Base-by-base conservation (phyloP, 495 filamentous ascomycete genomes). In the Friedmanniomyces simplex region DNA sequence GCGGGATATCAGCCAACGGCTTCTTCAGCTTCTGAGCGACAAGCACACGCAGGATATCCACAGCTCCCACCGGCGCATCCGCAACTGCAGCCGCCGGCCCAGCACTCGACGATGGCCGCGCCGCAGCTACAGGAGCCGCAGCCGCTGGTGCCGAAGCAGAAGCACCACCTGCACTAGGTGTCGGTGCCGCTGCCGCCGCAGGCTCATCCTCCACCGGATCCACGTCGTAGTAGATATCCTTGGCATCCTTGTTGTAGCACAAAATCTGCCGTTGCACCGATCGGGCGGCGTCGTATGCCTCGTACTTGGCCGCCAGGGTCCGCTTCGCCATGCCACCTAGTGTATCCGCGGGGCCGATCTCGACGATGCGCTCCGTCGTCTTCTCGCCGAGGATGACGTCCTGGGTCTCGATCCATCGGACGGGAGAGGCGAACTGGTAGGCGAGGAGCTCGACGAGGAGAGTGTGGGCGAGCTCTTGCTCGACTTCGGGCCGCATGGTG, bases 21-120 rank as follows among this genome's bases (percentile, higher is more conserved):
- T 99, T 99, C 82, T 97, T 99, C 60, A 99, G 75, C 73, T 99
- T 99, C 73, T 99, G 93, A 18, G 93, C 93, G 59, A 99, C 86
- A 59, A 99, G 72, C 20, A 90, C 79, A 68, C 93, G 79, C 48
- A 99, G 81, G 52, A 98, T 83, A 65, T 98, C 93, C 4, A 93
- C 79, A 0, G 93, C 93, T 51, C 83, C 81, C 12, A 98, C 84
- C 2, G 88, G 91, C 4, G 74, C 84, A 76, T 98, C 93, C 24
- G 88, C 82, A 21, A 98, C 83, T 61, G 87, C 79, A 14, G 85
- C 88, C 26, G 88, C 94, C n/a, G 94, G 93, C 16, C 93, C 93
- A 30, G 88, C 81, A 68, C 83, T 84, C 18, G 87, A 78, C 32
- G 80, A 74, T 14, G 77, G 74, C 21, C 76, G 72, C n/a, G 74